These are phyloP conservation scores for Globisporangium perplexum DNA, from an alignment of 352 stramenopile genomes.

Conservation along the genomic window DNA sequence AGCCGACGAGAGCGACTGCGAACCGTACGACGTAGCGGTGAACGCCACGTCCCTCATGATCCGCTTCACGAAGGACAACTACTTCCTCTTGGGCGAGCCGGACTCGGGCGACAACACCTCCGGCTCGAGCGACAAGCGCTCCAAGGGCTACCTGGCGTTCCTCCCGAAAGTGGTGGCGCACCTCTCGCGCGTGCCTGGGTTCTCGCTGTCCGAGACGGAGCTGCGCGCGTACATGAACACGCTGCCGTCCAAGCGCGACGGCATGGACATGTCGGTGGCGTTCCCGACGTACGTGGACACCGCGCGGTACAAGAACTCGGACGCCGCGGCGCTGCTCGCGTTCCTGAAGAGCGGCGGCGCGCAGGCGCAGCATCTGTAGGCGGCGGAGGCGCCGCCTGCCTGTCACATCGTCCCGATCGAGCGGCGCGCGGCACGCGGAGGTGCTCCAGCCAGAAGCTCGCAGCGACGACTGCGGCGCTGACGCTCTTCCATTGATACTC, in stretches of 20 bases:
- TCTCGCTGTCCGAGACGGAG: slow-evolving; percentile 24
- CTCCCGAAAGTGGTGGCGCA: slow-evolving; percentile 33
- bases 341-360: slow-evolving; percentile 11
- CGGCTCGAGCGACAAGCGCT: slow-evolving; percentile 15
- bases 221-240: slow-evolving; percentile 51
- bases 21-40: slow-evolving; percentile 28
- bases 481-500: not conserved
- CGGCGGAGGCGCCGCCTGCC: too few relatives aligned
- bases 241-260: slow-evolving; percentile 50
- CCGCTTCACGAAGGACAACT: slow-evolving; percentile 65
- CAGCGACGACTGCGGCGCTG: not conserved
- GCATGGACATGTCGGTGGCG: slow-evolving; percentile 39
- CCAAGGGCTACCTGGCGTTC: slow-evolving; percentile 27
- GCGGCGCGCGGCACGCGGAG: too few relatives aligned
- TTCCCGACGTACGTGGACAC: slow-evolving; percentile 55
- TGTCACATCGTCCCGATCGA: too few relatives aligned
- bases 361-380: not conserved
- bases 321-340: slow-evolving; percentile 22
- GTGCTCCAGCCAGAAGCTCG: too few relatives aligned
- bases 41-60: slow-evolving; percentile 49
- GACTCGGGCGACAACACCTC: slow-evolving; percentile 6
- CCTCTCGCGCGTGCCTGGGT: slow-evolving; percentile 19
- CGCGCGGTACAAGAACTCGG: slow-evolving; percentile 31
- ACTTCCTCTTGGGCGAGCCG: slow-evolving; percentile 31
- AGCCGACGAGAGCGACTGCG: not conserved